A percentile compares a stretch with the other conserved stretches of the same genome.
These are phyloP conservation scores for Plectosphaerella plurivora DNA, from an alignment of 2,329 filamentous ascomycete genomes.

Conservation along the genomic window DNA sequence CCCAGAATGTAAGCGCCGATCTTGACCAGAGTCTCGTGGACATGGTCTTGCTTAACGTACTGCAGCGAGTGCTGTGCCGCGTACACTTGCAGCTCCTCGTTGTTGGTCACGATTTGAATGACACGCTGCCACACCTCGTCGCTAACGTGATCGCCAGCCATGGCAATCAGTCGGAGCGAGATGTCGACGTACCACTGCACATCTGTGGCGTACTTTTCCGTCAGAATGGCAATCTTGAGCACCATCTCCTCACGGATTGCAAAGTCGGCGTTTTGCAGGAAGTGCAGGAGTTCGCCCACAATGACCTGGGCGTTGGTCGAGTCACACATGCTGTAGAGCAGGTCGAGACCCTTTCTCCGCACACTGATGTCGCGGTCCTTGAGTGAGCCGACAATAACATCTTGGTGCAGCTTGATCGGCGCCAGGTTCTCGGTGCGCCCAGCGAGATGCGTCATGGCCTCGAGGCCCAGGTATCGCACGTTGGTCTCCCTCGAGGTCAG, in stretches of 20 bases:
- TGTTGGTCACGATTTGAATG: constrained; percentile 98
- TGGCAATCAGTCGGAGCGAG: constrained; percentile 85
- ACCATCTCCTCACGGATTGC: constrained; percentile 99
- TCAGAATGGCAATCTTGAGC: constrained; percentile 95
- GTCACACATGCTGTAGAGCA: constrained; percentile 99
- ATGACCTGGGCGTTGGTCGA: constrained; percentile 89
- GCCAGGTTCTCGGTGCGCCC: constrained; percentile 90
- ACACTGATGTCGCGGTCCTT: constrained; percentile 97
- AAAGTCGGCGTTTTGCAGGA: constrained; percentile 94
- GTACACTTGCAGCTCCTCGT: constrained; percentile 95
- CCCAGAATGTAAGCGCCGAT: constrained; percentile 95
- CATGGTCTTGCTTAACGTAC: constrained; percentile 88
- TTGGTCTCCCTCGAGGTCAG: constrained; percentile 97
- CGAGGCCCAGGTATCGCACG: constrained; percentile 89
- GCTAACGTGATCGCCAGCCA: constrained; percentile 97
- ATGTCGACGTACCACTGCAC: constrained; percentile 99
- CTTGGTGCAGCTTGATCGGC: constrained; percentile 96
- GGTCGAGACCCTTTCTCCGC: constrained; percentile 86
- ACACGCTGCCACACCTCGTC: constrained; percentile 99
- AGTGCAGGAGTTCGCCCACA: constrained; percentile 88
- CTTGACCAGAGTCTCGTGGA: constrained; percentile 95
- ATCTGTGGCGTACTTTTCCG: constrained; percentile 97
- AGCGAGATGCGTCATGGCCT: constrained; percentile 97
- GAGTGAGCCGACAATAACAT: constrained; percentile 89
- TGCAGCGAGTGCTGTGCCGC: constrained; percentile 89